These are phyloP conservation scores for Talaromyces sp. DNA, from an alignment of 2,329 filamentous ascomycete species.

Conservation along the genomic window DNA sequence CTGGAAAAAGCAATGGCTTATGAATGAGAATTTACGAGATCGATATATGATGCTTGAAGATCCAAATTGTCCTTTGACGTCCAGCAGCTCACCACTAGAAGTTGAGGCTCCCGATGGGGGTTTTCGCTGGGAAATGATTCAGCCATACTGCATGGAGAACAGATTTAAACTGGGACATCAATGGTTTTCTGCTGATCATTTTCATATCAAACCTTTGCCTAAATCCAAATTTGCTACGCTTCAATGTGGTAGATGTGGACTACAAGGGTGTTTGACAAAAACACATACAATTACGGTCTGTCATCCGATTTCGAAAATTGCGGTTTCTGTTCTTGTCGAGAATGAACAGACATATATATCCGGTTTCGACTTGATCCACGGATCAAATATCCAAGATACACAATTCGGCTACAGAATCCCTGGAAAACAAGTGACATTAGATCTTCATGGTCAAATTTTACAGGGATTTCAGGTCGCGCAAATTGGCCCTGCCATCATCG, in stretches of 20 bases:
- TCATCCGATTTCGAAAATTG: conserved; percentile 1
- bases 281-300: neutral
- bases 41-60: too few relatives aligned
- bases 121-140: too few relatives aligned
- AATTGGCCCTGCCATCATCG: neutral
- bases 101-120: too few relatives aligned
- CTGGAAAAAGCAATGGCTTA: too few relatives aligned
- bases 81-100: too few relatives aligned
- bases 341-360: conserved; percentile 4
- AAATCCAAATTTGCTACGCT: too few relatives aligned
- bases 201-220: too few relatives aligned
- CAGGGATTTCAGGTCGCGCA: conserved; percentile 1
- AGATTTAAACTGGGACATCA: too few relatives aligned
- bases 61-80: too few relatives aligned
- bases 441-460: conserved; percentile 3
- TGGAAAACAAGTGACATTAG: conserved; percentile 4
- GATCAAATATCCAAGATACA: neutral
- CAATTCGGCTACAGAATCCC: conserved; percentile 7
- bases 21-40: too few relatives aligned
- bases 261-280: neutral
- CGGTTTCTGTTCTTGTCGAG: conserved; percentile 6
- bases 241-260: neutral
- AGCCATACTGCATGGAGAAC: too few relatives aligned
- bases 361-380: conserved; percentile 6
- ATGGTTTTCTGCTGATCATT: too few relatives aligned